phyloP scores from a whole-genome alignment of 352 stramenopile genomes.

The Globisporangium takayamanum region DNA sequence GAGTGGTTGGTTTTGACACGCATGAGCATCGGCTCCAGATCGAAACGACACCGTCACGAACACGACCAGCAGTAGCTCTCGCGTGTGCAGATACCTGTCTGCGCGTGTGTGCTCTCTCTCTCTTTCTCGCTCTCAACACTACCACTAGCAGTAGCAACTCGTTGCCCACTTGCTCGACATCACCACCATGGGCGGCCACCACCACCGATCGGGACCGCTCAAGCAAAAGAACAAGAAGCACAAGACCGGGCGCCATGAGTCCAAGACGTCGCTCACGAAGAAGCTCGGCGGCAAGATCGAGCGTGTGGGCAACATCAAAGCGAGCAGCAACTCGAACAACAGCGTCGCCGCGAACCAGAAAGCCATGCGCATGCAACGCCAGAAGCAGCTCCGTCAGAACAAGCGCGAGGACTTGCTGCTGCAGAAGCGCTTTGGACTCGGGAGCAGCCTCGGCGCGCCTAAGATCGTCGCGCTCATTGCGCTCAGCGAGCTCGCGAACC shows the following conservation, averaged over 20 bases:
- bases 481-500: slow-evolving; percentile 58
- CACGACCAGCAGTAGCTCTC: background rate
- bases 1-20: slow-evolving; percentile 10
- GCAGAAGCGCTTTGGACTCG: slow-evolving; percentile 75
- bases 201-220: slow-evolving; percentile 83
- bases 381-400: slow-evolving; percentile 79
- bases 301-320: slow-evolving; percentile 27
- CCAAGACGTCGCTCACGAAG: slow-evolving; percentile 72
- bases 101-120: background rate
- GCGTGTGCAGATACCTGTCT: background rate
- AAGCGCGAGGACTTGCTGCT: slow-evolving; percentile 85
- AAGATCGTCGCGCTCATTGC: slow-evolving; percentile 86
- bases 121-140: background rate
- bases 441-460: slow-evolving; percentile 55
- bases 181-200: slow-evolving; percentile 54
- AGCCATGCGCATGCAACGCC: slow-evolving; percentile 63
- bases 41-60: slow-evolving; percentile 10
- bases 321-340: slow-evolving; percentile 37
- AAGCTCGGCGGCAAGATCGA: slow-evolving; percentile 74
- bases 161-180: background rate
- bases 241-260: slow-evolving; percentile 79
- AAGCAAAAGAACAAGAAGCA: slow-evolving; percentile 92
- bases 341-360: slow-evolving; percentile 64
- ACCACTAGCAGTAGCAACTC: background rate
- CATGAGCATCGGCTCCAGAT: slow-evolving; percentile 3